phyloP scores from a whole-genome alignment of 805 yeast genomes.

The Yamadazyma nakazawae region DNA sequence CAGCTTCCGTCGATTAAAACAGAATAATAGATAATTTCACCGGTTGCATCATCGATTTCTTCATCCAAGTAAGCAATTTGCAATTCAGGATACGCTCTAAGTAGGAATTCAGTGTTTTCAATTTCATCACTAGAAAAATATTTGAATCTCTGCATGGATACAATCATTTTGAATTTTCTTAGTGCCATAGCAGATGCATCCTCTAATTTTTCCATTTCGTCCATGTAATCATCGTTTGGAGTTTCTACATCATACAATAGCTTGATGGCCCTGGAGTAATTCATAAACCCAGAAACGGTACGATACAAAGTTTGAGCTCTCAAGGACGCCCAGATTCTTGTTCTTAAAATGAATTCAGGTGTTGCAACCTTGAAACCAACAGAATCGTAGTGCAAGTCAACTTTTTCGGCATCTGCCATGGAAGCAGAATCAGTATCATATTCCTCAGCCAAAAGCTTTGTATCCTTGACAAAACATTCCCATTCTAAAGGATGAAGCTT shows the following conservation, averaged over 20 bases:
- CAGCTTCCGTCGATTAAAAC: slow-evolving; percentile 80
- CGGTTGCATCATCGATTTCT: slow-evolving; percentile 77
- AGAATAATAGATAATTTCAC: slow-evolving; percentile 68
- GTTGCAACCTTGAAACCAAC: slow-evolving; percentile 98
- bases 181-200: slow-evolving; percentile 64
- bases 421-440: slow-evolving; percentile 47
- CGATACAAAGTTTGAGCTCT: slow-evolving; percentile 96
- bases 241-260: slow-evolving; percentile 88
- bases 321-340: slow-evolving; percentile 97
- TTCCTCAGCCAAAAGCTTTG: slow-evolving; percentile 92
- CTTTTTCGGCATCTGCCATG: slow-evolving; percentile 40
- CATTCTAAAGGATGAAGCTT: slow-evolving; percentile 96
- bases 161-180: slow-evolving; percentile 76
- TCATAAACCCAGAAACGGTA: slow-evolving; percentile 98
- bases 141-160: slow-evolving; percentile 82
- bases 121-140: slow-evolving; percentile 70
- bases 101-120: slow-evolving; percentile 75
- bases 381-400: slow-evolving; percentile 90
- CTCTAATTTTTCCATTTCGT: slow-evolving; percentile 38
- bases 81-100: slow-evolving; percentile 80
- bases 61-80: slow-evolving; percentile 93
- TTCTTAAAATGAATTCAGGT: slow-evolving; percentile 92
- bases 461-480: slow-evolving; percentile 96
- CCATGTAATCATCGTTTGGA: slow-evolving; percentile 43
- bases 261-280: slow-evolving; percentile 94